These are phyloP conservation scores for Urtica urens DNA, from an alignment of 306 rosid genomes.

Conservation along the genomic window DNA sequence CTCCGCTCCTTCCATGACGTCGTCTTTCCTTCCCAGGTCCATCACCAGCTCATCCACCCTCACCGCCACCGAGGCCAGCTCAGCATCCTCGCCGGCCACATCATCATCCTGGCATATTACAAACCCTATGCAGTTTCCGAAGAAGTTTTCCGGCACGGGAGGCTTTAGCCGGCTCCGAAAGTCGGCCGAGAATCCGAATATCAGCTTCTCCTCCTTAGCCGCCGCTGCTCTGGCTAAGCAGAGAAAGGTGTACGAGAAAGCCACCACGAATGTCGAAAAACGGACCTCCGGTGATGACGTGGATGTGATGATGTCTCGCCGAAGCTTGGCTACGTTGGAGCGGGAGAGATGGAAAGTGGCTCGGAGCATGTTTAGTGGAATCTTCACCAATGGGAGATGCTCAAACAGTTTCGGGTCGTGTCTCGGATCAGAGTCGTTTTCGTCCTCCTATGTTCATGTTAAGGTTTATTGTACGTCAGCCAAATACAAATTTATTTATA, in stretches of 20 bases:
- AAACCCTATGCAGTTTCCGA: neutral
- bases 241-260: neutral
- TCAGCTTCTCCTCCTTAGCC: neutral
- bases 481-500: too few relatives aligned
- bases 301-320: neutral
- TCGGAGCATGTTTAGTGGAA: constrained; percentile 11
- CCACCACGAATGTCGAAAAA: neutral
- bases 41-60: neutral
- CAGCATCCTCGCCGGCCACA: neutral
- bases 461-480: too few relatives aligned
- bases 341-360: constrained; percentile 27
- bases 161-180: constrained; percentile 3
- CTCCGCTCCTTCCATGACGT: constrained; percentile 1
- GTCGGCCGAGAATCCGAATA: neutral
- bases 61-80: neutral
- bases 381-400: constrained; percentile 8
- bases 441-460: too few relatives aligned
- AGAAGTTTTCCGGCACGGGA: neutral
- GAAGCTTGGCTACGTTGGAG: constrained; percentile 5
- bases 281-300: neutral
- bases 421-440: neutral
- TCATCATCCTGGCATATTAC: neutral
- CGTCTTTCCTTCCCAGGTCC: neutral
- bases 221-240: neutral
- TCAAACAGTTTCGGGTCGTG: constrained; percentile 11